Evolutionary conservation across 257 asterid species (phyloP), one percentile per base, ranked within the genome.

Genomic region (Leptodermis oblonga): DNA sequence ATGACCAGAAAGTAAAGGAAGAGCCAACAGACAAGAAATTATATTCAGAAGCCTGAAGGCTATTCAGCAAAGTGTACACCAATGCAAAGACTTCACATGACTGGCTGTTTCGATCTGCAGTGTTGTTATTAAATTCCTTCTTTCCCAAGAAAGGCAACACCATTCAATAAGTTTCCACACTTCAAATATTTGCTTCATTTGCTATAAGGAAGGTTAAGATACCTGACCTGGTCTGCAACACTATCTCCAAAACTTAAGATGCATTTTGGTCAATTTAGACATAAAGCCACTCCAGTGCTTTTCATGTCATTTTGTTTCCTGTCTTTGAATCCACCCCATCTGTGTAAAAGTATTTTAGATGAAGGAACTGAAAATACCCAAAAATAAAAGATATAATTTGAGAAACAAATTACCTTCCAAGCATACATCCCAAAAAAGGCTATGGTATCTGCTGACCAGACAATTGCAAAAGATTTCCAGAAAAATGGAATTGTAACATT

Each of bases 391-490:
- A 15, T 36, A 28, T 23, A 67, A 12, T 33, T 45, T 68, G 26
- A 55, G 39, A 61, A 73, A 56, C 30, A 71, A 62, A 22, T n/a
- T 71, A 93, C 98, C 98, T 93, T 90, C 98, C 98, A 90, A 9
- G 97, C 97, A 72, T 93, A 90, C 98, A 90, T 87, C 59, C 85
- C 98, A 7, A 93, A 74, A 65, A 90, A 90, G 58, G 89, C 95
- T 33, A 85, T 67, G 1, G 84, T 85, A 75, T 93, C 98, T 25
- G 93, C 92, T 39, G 96, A 87, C 98, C 98, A 93, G 71, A 93
- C 97, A 7, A 84, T 86, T n/a, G 97, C 96, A 79, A 93, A 88
- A 15, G 98, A 93, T 82, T 88, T 93, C 92, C 76, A 82, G 85
- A 93, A 90, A 80, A 93, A 84, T 0, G 98, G 98, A 74, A 93